Evolutionary conservation across 352 stramenopile species (phyloP), one percentile per base, ranked within the genome.

Genomic region (Phytophthora rubi): DNA sequence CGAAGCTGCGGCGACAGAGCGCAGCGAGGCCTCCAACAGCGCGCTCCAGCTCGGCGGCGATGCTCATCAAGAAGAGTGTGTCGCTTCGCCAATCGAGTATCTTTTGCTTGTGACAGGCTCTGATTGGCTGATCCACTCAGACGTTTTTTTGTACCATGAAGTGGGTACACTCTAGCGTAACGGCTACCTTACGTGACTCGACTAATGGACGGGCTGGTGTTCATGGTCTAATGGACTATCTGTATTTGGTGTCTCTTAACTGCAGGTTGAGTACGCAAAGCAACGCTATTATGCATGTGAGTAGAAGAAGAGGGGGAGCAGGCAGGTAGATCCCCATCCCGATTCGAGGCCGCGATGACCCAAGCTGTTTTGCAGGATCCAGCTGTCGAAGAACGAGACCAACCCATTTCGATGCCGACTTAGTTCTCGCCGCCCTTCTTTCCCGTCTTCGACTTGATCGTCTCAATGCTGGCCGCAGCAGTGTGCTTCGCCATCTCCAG

Each of bases 401-500:
- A 63, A 75, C 42, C 21, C 47, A 47, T 16, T 51, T 61, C 10
- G 35, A 7, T 18, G 39, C n/a, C n/a, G 16, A n/a, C 35, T 68
- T 75, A 80, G 33, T 68, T 78, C 28, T 89, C 81, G 42, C 71
- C 75, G 49, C 75, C 68, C 74, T 92, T 91, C 79, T 90, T 92
- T 44, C 76, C 80, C 42, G 87, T 86, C 75, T 91, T 92, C 23
- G 83, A 88, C 77, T 91, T 92, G 67, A 93, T 89, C 6, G 86
- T 93, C 72, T 92, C 85, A 42, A 84, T 82, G 32, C 81, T 83
- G 12, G 79, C 88, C 12, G 71, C 64, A n/a, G 85, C 88, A 35
- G 84, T 87, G 48, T 83, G 74, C 76, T 96, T 96, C 60, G 88
- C 88, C 76, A 88, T 96, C 69, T 96, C 88, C 3, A 92, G 73